Evolutionary conservation across 192 early-diverging fungal genomes (phyloP).

Genomic region (Entomortierella beljakovae): DNA sequence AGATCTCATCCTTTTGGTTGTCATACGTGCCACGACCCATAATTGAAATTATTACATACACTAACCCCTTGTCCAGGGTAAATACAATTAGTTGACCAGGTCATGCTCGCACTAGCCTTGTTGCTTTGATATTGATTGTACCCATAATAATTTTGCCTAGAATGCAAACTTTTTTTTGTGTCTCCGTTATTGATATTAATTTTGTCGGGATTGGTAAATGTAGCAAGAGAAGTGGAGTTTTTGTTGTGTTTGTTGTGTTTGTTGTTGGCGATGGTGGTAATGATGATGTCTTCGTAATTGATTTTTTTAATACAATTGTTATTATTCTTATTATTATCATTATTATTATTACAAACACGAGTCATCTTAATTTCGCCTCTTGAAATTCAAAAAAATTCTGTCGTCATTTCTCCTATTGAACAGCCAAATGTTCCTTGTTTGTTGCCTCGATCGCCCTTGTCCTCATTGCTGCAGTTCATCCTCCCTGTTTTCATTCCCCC

Average conservation of each 20-base stretch:
- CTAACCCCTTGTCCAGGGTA: no score
- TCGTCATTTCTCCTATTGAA: not conserved
- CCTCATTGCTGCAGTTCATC: not conserved
- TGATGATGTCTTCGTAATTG: not conserved
- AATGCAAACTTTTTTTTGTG: no score
- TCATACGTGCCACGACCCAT: conserved; percentile 14
- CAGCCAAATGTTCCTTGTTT: conserved; percentile 1
- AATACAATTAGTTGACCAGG: no score
- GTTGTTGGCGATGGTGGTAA: not conserved
- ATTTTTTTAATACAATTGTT: not conserved
- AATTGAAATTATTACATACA: no score
- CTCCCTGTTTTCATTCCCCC: not conserved
- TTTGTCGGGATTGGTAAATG: no score
- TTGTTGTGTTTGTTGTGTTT: not conserved
- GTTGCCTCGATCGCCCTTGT: not conserved
- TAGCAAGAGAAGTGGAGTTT: not conserved
- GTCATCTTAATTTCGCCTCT: not conserved
- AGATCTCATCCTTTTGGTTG: not conserved
- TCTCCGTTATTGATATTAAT: no score
- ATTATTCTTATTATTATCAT: not conserved
- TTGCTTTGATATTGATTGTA: no score
- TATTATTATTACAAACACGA: not conserved
- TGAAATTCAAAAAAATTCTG: not conserved
- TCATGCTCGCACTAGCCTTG: no score
- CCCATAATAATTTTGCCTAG: no score